Base-by-base conservation (phyloP, 1,284 basidiomycete species). In the Ustilago curta region DNA sequence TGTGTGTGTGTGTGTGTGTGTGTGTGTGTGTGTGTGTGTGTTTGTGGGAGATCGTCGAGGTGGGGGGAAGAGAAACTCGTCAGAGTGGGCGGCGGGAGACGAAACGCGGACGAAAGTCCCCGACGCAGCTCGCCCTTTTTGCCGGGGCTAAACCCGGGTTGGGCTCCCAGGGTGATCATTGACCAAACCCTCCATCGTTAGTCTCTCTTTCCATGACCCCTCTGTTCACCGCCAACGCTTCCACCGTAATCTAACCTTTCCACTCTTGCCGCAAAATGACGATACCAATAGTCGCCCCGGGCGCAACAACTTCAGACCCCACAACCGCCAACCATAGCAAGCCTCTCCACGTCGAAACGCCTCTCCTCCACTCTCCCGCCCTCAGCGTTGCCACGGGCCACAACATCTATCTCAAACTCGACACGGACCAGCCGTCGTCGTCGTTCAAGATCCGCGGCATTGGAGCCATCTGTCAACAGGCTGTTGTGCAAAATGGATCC, bases 371-470 rank as follows among this genome's bases (percentile, higher is more conserved):
- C 42, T 70, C 64, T 18, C 9, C 62, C 4, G 23, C 14, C 23
- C 69, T 73, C 19, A 51, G 59, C 29, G 11, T 35, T 0, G 32
- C 25, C 2, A 70, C 66, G 7, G 59, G 62, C 3, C 67, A 76
- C 50, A 55, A 82, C 54, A 65, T 85, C 32, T 85, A 72, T 40
- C 71, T 84, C 29, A 85, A 85, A 59, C 67, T 85, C 42, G 84
- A 85, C 47, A 68, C 70, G 48, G 62, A 79, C 23, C 84, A 85
- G 50, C 83, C 84, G 0, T 76, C 70, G 4, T 78, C 76, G 2
- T 76, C 71, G 7, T 85, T 85, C 77, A 85, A 85, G 58, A 80
- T 80, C 27, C 75, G 80, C 18, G 81, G 80, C 3, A 68, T 85
- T 44, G 80, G 82, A 0, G 53, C 47, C 7, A 62, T 71, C 51